Evolutionary conservation across 169 alveolate genomes (phyloP), one percentile per base, ranked within the genome.

Genomic region (Neospora caninum): DNA sequence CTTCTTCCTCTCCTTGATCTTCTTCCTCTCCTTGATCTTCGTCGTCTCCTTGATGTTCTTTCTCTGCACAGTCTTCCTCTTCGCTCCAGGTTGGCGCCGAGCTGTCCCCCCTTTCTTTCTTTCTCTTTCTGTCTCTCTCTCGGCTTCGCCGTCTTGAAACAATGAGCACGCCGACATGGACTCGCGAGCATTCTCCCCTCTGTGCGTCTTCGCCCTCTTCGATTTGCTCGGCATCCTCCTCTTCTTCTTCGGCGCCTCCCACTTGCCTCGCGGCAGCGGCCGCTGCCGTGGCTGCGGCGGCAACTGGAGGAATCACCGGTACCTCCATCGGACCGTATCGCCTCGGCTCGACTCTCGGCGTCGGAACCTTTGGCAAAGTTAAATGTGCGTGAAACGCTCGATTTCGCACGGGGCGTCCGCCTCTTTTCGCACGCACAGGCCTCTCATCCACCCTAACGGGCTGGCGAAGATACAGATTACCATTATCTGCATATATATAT

Each of bases 321-420:
- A 13, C 94, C 4, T 67, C 89, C 10, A 94, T 97, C 45, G 97
- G 96, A 43, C 95, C 96, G 49, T 97, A 97, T 73, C 92, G 95
- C 83, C 93, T 97, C 94, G 98, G 98, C 42, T 95, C 97, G 83
- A 97, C 99, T 36, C 95, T 98, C 54, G 99, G 99, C 4, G 98
- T 97, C 73, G 99, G 99, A 31, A 98, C 99, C 58, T 98, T 98
- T 95, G 99, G 99, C 58, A 98, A 98, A 93, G 99, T 98, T 38
- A 97, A 97, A 93, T 89, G 96, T 94, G 29, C 29, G 96, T 42
- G 13, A 78, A 78, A 78, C 13, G 41, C 42, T 36, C n/a, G n/a
- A n/a, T 39, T 18, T 78, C 45, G 27, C 7, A 78, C 7, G 25
- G 27, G 7, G 87, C 18, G 45, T 78, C 27, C 45, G 18, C 18